Evolutionary conservation across 768 basidiomycete genomes (phyloP).

Genomic region (Suillus tomentosus): DNA sequence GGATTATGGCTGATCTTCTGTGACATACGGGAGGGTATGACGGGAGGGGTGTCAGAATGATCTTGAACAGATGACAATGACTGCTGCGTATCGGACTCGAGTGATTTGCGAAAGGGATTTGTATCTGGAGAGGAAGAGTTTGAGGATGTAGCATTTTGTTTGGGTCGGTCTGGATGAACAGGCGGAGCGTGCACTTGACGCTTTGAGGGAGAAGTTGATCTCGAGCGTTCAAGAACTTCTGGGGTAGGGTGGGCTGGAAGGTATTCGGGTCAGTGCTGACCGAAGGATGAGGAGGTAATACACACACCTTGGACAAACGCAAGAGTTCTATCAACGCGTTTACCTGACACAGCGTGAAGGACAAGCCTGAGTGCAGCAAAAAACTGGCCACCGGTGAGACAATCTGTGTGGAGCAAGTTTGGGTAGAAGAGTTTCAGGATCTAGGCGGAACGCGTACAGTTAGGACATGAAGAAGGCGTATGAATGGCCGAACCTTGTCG

Average conservation of each 20-base stretch:
- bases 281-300: background rate
- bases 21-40: constrained; percentile 16
- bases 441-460: constrained; percentile 34
- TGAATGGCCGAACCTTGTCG: constrained; percentile 51
- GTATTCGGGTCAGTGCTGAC: constrained; percentile 14
- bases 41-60: constrained; percentile 13
- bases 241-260: constrained; percentile 22
- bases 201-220: constrained; percentile 26
- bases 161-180: constrained; percentile 30
- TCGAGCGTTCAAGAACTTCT: constrained; percentile 8
- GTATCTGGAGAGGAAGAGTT: constrained; percentile 27
- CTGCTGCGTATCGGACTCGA: constrained; percentile 15
- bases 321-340: constrained; percentile 61
- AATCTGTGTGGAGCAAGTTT: constrained; percentile 50
- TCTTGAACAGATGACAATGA: background rate
- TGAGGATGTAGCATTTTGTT: constrained; percentile 20
- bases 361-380: constrained; percentile 74
- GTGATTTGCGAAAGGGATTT: constrained; percentile 32
- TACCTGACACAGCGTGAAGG: constrained; percentile 61
- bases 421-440: constrained; percentile 69
- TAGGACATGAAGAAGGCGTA: constrained; percentile 9
- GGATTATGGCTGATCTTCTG: constrained; percentile 34
- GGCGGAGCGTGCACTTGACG: constrained; percentile 27
- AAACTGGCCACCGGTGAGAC: constrained; percentile 69
- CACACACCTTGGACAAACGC: constrained; percentile 82